Base-by-base conservation (phyloP, 495 filamentous ascomycete genomes). In the Aspergillus asperescens region DNA sequence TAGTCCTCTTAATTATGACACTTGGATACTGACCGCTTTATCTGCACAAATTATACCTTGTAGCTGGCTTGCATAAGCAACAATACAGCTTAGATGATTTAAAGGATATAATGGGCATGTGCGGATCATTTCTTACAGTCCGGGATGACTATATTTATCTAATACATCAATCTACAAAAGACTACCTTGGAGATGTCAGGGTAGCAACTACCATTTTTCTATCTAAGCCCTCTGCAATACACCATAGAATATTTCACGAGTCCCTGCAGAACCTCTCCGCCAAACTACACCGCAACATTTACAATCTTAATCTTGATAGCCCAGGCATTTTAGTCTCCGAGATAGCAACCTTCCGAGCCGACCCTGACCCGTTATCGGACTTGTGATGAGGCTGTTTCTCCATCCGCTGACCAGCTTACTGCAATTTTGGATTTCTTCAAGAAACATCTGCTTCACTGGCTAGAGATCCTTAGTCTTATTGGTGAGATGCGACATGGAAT, bases 371-470 rank as follows among this genome's bases (percentile, higher is more conserved):
- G 7, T 8, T 52, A 10, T 25, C 23, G 0, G 39, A 45, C 39
- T 7, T 52, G 3, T 28, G 40, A 37, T 52, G 35, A 18, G n/a
- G 39, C 37, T 52, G 40, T n/a, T n/a, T n/a, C n/a, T n/a, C n/a
- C 40, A 45, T 4, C 12, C 45, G 45, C 15, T 44, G 27, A 25
- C 1, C 45, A 5, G 50, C 44, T 15, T 19, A 52, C 37, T 24
- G 1, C 5, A 43, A 43, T 44, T n/a, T 35, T 19, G 0, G 23
- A 19, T 12, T 52, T 52, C 20, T 37, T 52, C 12, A 35, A n/a
- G 35, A 8, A 43, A 27, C 40, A 52, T 45, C 40, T 52, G 1
- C 40, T 52, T 28, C 40, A 52, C 27, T 52, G 40, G 39, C 16
- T 52, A 37, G 50, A 52, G 23, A 45, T 23, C 25, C 50, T 52